These are phyloP conservation scores for Ustulina deusta DNA, from an alignment of 2,329 filamentous ascomycete genomes.

Conservation along the genomic window DNA sequence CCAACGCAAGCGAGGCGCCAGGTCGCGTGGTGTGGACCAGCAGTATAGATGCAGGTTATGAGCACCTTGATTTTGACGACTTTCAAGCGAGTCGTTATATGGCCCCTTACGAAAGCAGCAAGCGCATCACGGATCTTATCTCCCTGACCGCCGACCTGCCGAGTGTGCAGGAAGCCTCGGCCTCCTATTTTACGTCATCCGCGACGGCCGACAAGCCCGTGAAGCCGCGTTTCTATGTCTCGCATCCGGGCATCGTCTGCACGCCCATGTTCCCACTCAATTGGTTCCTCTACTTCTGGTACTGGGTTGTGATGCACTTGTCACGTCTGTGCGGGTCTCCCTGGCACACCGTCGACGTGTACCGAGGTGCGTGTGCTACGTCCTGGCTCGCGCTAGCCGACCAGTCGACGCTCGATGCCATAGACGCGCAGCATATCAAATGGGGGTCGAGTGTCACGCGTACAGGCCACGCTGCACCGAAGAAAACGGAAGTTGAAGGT, in stretches of 20 bases:
- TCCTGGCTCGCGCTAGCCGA: slow-evolving; percentile 82
- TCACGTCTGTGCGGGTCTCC: slow-evolving; percentile 84
- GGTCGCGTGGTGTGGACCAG: slow-evolving; percentile 89
- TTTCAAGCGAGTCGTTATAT: slow-evolving; percentile 76
- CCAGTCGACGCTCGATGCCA: slow-evolving; percentile 70
- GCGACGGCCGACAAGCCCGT: slow-evolving; percentile 42
- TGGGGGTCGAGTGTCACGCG: slow-evolving; percentile 83
- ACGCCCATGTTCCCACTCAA: slow-evolving; percentile 84
- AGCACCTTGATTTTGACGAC: slow-evolving; percentile 73
- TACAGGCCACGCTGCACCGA: slow-evolving; percentile 69
- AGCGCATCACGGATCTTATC: slow-evolving; percentile 87
- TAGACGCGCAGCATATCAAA: slow-evolving; percentile 71
- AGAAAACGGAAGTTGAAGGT: slow-evolving; percentile 84
- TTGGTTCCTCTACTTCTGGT: slow-evolving; percentile 75
- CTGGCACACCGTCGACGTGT: slow-evolving; percentile 85
- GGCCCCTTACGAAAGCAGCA: slow-evolving; percentile 85
- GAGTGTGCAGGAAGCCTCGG: slow-evolving; percentile 67
- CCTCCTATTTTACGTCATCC: slow-evolving; percentile 64
- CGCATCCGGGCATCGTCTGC: slow-evolving; percentile 87
- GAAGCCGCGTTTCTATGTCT: slow-evolving; percentile 77
- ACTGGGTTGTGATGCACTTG: slow-evolving; percentile 75
- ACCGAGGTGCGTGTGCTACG: slow-evolving; percentile 79
- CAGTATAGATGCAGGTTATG: slow-evolving; percentile 75
- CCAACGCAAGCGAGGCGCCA: slow-evolving; percentile 54
- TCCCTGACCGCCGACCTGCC: slow-evolving; percentile 79